These are phyloP conservation scores for Suillus weaverae DNA, from an alignment of 768 basidiomycete species.

Conservation along the genomic window DNA sequence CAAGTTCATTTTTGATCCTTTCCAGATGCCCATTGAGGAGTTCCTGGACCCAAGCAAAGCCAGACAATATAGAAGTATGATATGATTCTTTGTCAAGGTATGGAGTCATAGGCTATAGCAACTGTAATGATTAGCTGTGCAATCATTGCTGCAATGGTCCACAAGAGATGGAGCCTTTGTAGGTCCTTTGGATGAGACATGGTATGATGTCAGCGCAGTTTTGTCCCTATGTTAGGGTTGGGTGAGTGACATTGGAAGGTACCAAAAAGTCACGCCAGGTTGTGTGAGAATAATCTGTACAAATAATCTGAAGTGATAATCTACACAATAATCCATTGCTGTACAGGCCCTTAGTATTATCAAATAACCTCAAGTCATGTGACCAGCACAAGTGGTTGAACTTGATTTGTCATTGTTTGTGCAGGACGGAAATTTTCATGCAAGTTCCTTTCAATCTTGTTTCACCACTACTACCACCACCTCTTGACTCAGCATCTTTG, in stretches of 20 bases:
- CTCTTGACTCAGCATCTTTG: no score
- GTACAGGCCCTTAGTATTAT: no score
- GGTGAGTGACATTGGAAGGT: background rate
- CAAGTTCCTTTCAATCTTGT: no score
- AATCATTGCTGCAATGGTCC: background rate
- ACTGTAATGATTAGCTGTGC: background rate
- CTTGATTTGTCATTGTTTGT: no score
- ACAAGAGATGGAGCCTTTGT: background rate
- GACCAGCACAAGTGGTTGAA: no score
- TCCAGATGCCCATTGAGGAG: conserved; percentile 20
- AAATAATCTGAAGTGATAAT: no score
- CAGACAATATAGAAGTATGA: conserved; percentile 23
- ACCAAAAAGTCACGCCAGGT: background rate
- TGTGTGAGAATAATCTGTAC: background rate
- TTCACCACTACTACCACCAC: no score
- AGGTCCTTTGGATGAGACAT: background rate
- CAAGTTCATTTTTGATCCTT: conserved; percentile 22
- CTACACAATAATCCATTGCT: no score
- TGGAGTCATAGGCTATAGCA: background rate
- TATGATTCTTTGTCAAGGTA: background rate
- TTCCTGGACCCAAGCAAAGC: conserved; percentile 22
- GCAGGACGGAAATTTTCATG: no score
- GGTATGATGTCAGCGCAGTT: background rate
- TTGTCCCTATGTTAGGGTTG: background rate
- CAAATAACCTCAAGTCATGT: no score